A percentile compares a stretch with the other conserved stretches of the same genome.
Conservation (phyloP, 305 asterid species). For the Coffea humblotiana region DNA sequence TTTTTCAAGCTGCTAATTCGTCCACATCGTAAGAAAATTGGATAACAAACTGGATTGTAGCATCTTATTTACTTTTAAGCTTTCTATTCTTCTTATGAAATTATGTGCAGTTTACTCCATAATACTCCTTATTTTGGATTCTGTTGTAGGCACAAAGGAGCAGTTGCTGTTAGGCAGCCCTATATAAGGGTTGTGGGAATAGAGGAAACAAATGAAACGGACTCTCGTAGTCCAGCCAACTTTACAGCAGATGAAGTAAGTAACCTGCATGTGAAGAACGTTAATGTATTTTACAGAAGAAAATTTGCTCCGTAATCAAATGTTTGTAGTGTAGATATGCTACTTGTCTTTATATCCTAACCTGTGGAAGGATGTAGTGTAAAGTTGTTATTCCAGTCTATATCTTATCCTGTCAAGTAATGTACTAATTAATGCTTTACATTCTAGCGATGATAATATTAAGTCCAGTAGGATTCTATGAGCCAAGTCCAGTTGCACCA, state of each 20-base stretch:
- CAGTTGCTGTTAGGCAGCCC: slow-evolving; percentile 98
- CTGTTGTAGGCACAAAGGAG: slow-evolving; percentile 79
- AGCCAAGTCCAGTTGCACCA: not conserved
- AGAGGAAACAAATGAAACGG: slow-evolving; percentile 77
- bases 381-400: not conserved
- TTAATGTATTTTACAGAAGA: not conserved
- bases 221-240: slow-evolving; percentile 77
- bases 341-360: not conserved
- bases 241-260: slow-evolving; percentile 85
- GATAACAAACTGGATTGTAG: not conserved
- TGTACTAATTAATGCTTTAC: not conserved
- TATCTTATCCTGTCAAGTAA: not conserved
- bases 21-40: slow-evolving; percentile 62
- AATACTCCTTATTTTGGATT: slow-evolving; percentile 21
- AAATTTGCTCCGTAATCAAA: not conserved
- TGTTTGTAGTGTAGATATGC: not conserved
- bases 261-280: not conserved
- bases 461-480: not conserved
- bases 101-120: not conserved
- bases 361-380: not conserved
- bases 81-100: not conserved
- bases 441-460: not conserved
- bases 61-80: not conserved
- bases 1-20: slow-evolving; percentile 91
- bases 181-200: slow-evolving; percentile 89